Base-by-base conservation (phyloP, 345 rosid genomes). In the Ceriops zippeliana region DNA sequence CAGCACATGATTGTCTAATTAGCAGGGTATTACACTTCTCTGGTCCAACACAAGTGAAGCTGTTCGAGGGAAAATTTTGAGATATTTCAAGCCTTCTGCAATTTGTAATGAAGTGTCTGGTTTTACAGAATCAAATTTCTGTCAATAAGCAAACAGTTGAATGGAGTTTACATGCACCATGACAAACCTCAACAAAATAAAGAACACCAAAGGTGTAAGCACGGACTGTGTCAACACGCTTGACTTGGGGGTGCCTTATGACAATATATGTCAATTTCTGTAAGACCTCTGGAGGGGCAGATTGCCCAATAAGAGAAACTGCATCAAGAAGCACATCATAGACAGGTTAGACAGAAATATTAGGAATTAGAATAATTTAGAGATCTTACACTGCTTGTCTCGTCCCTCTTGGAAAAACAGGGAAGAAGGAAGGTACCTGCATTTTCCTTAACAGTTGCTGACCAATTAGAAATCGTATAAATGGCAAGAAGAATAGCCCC, bases 161-260 rank as follows among this genome's bases (percentile, higher is more conserved):
- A 21, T 6, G 57, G 11, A 9, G 52, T 1, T 13, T 13, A 51
- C 20, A 17, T 21, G 31, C 37, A 47, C 56, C 30, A 17, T 9
- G 28, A 72, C 93, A 42, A 21, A 88, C 97, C 96, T 93, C 98
- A 7, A 93, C 98, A 75, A 93, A 93, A 67, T 89, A 90, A 38
- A 93, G 95, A 70, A 88, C 95, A 51, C 98, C 97, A 7, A 90
- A 90, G 35, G 96, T 87, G 77, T 93, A 93, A 42, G 98, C 97
- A 7, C 97, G 96, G 28, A 95, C 96, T 2, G 99, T 95, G 63
- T 91, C 99, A 0, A 95, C 81, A 13, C 85, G 91, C 82, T 87
- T 87, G 78, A 95, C 83, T 65, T 70, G 74, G 11, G 91, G 91
- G 73, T 91, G 97, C 69, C 89, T 79, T 69, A 84, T 58, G 27